Percentiles rank a stretch among this genome's conserved stretches.
phyloP scores from a whole-genome alignment of 192 early-diverging fungal species.

The Anaeromyces robustus region DNA sequence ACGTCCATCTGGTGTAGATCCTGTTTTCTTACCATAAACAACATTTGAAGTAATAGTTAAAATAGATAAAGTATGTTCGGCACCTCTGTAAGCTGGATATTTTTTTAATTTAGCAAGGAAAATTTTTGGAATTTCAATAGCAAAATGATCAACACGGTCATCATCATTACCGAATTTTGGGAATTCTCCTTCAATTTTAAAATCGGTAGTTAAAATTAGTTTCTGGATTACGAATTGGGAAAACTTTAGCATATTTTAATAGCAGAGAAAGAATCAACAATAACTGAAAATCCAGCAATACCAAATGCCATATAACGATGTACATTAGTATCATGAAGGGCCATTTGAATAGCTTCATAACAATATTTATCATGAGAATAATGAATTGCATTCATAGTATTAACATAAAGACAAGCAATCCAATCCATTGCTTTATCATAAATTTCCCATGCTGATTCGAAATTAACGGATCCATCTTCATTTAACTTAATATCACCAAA shows the following conservation, averaged over 20 bases:
- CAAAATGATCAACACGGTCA: slow-evolving; percentile 7
- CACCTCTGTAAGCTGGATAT: slow-evolving; percentile 7
- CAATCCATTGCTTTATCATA: slow-evolving; percentile 12
- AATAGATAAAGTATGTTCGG: slow-evolving; percentile 7
- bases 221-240: slow-evolving; percentile 11
- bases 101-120: slow-evolving; percentile 7
- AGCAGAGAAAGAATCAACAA: slow-evolving; percentile 9
- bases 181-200: slow-evolving; percentile 9
- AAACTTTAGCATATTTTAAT: slow-evolving; percentile 10
- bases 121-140: slow-evolving; percentile 6
- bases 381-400: slow-evolving; percentile 12
- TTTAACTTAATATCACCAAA: slow-evolving; percentile 1
- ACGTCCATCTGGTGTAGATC: slow-evolving; percentile 9
- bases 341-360: slow-evolving; percentile 11
- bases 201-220: slow-evolving; percentile 10
- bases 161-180: background rate
- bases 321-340: slow-evolving; percentile 10
- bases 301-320: slow-evolving; percentile 10
- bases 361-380: slow-evolving; percentile 10
- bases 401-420: slow-evolving; percentile 8
- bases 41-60: slow-evolving; percentile 9
- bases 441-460: slow-evolving; percentile 4
- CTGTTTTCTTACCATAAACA: slow-evolving; percentile 9
- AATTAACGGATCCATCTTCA: slow-evolving; percentile 3
- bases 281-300: slow-evolving; percentile 9